Percentiles rank a stretch among this genome's conserved stretches.
Conservation (phyloP, 1,284 basidiomycete genomes). For the Fomitopsis schrenkii region DNA sequence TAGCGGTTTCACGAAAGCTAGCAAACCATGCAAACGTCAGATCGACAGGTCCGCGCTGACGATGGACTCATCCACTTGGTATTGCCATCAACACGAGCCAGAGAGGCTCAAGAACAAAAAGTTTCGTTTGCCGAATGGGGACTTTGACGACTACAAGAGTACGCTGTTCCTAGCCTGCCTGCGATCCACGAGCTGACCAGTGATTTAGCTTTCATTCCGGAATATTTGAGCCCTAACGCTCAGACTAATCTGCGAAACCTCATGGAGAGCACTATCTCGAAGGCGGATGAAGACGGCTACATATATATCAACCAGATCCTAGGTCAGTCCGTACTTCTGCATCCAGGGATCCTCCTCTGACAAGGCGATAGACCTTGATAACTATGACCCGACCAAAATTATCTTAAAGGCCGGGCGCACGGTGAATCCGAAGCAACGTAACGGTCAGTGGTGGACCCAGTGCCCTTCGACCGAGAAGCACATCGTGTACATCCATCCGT, state of each 20-base stretch:
- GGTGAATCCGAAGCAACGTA: not conserved
- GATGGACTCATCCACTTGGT: constrained; percentile 38
- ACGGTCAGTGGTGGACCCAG: not conserved
- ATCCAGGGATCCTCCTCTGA: not conserved
- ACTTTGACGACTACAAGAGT: constrained; percentile 2
- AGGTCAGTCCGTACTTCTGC: constrained; percentile 33
- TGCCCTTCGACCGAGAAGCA: not conserved
- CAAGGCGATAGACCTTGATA: not conserved
- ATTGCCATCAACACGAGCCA: constrained; percentile 66
- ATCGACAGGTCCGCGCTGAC: constrained; percentile 45
- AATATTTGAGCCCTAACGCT: constrained; percentile 59
- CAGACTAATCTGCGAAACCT: constrained; percentile 59
- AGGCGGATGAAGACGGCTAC: constrained; percentile 61
- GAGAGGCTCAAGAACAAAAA: constrained; percentile 13
- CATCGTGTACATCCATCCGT: constrained; percentile 43
- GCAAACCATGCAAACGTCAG: constrained; percentile 56
- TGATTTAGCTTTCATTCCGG: constrained; percentile 62
- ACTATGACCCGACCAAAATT: not conserved
- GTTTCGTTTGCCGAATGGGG: not conserved
- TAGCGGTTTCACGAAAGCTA: constrained; percentile 59
- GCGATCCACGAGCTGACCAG: not conserved
- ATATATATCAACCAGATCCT: constrained; percentile 78
- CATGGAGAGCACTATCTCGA: constrained; percentile 64
- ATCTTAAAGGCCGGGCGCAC: not conserved
- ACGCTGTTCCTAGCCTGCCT: not conserved